Conservation (phyloP, 2,329 filamentous ascomycete species). For the Fusarium protoensiforme region DNA sequence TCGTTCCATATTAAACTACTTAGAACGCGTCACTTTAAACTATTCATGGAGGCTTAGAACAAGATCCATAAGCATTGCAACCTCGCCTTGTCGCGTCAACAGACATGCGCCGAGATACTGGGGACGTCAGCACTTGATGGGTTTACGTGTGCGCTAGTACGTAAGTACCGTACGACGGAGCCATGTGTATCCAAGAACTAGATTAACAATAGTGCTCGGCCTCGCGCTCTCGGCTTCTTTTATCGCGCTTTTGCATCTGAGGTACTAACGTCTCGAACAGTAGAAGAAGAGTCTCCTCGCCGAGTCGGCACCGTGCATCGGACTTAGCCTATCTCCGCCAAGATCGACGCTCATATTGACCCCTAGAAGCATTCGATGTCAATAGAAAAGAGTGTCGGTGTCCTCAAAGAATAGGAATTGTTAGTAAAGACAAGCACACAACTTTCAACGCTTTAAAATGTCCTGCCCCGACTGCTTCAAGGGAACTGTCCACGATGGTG, state of each 20-base stretch:
- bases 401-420: background rate
- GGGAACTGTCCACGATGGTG: constrained; percentile 58
- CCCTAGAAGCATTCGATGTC: background rate
- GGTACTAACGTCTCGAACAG: background rate
- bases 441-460: constrained; percentile 35
- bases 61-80: background rate
- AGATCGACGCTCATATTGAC: background rate
- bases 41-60: background rate
- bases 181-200: background rate
- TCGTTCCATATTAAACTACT: background rate
- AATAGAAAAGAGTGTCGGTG: background rate
- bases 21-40: background rate
- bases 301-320: background rate
- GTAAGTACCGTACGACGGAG: background rate
- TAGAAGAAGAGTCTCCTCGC: background rate
- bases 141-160: background rate
- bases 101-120: background rate
- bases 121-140: background rate
- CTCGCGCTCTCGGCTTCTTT: background rate
- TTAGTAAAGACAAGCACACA: background rate
- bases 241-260: background rate
- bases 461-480: constrained; percentile 57
- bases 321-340: background rate
- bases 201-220: background rate
- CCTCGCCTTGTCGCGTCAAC: background rate